phyloP scores from a whole-genome alignment of 495 filamentous ascomycete species.

The Oidiodendron maius region DNA sequence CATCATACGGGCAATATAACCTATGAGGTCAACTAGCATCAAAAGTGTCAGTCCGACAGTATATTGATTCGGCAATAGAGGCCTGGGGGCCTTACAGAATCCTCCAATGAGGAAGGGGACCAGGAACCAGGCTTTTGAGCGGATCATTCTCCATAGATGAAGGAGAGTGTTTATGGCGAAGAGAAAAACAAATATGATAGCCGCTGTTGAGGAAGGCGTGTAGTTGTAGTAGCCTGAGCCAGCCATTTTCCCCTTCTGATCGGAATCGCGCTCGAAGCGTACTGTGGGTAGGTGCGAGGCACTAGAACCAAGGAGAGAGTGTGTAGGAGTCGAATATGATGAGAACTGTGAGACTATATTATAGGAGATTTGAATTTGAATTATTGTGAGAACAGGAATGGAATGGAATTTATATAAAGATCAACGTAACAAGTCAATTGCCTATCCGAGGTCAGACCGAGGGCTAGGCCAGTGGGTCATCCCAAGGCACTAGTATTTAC shows the following conservation, averaged over 20 bases:
- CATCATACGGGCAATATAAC: slow-evolving; percentile 40
- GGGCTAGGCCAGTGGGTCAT: not conserved
- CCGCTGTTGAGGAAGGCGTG: not conserved
- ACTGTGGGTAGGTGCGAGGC: too few species aligned
- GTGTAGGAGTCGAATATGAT: too few species aligned
- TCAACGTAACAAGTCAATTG: not conserved
- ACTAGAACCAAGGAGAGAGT: not conserved
- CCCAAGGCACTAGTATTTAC: not conserved
- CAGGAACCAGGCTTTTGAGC: slow-evolving; percentile 49
- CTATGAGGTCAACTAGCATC: slow-evolving; percentile 33
- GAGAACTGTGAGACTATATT: not conserved
- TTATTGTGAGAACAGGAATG: not conserved
- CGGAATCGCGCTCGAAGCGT: not conserved
- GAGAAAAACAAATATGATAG: not conserved
- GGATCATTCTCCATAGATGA: not conserved
- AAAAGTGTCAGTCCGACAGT: not conserved
- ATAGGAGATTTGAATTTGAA: not conserved
- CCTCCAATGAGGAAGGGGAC: slow-evolving; percentile 53
- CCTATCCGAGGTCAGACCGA: not conserved
- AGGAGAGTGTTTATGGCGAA: not conserved
- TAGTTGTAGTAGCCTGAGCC: not conserved
- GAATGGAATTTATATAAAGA: not conserved
- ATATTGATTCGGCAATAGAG: not conserved
- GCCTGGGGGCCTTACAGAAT: slow-evolving; percentile 37
- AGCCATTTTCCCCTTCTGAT: not conserved